Percentiles rank a stretch among this genome's conserved stretches.
Conservation (phyloP, 2,329 filamentous ascomycete genomes). For the Penicillium sp. region DNA sequence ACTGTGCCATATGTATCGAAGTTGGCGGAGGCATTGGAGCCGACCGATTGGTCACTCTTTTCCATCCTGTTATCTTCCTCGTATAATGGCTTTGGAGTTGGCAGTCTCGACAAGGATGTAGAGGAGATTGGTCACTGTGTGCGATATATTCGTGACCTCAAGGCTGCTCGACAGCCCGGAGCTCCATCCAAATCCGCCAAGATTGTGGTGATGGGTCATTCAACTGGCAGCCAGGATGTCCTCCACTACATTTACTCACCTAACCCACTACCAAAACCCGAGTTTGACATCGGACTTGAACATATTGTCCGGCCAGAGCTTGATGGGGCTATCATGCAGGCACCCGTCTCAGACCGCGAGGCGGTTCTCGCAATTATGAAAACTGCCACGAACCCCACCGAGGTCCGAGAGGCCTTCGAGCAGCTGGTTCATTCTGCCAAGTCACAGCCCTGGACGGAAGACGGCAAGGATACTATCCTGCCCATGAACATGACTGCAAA, state of each 20-base stretch:
- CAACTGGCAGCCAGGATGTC: conserved; percentile 70
- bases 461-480: conserved; percentile 34
- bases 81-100: conserved; percentile 59
- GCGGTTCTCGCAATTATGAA: conserved; percentile 48
- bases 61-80: conserved; percentile 57
- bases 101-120: conserved; percentile 58
- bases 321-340: conserved; percentile 79
- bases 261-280: conserved; percentile 41
- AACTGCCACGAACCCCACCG: conserved; percentile 16
- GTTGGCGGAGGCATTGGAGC: conserved; percentile 54
- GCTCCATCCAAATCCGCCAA: conserved; percentile 44
- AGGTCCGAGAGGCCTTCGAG: conserved; percentile 33
- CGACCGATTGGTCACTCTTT: conserved; percentile 57
- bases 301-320: conserved; percentile 56
- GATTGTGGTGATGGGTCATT: conserved; percentile 71
- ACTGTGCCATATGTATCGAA: conserved; percentile 58
- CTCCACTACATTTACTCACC: conserved; percentile 63
- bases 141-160: conserved; percentile 51
- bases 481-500: conserved; percentile 39
- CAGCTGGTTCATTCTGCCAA: conserved; percentile 41
- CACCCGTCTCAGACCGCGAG: conserved; percentile 78
- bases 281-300: conserved; percentile 30
- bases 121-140: conserved; percentile 59
- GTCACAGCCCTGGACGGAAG: conserved; percentile 27
- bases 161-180: conserved; percentile 22